phyloP scores from a whole-genome alignment of 192 early-diverging fungal species.

The Physocladia obscura region DNA sequence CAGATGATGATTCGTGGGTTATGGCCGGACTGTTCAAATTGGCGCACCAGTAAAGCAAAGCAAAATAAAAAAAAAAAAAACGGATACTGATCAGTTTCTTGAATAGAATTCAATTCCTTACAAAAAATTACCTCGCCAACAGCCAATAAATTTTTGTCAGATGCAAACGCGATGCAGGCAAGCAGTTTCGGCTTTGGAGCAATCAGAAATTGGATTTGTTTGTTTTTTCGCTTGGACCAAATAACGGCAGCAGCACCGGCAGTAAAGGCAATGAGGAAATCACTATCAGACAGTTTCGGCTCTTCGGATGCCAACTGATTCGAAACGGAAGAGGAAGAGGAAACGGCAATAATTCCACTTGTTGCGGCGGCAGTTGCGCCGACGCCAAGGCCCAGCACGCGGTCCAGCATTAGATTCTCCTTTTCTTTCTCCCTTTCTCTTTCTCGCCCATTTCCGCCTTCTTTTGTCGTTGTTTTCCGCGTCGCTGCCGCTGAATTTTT shows the following conservation, averaged over 20 bases:
- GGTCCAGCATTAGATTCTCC: not conserved
- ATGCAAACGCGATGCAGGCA: conserved; percentile 70
- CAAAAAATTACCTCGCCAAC: conserved; percentile 70
- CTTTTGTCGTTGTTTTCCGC: not conserved
- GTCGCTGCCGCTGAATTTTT: not conserved
- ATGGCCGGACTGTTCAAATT: conserved; percentile 62
- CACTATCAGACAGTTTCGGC: not conserved
- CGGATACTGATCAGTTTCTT: no score
- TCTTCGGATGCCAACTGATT: not conserved
- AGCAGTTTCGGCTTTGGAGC: conserved; percentile 55
- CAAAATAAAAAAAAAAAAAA: no score
- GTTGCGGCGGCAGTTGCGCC: not conserved
- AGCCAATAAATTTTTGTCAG: conserved; percentile 69
- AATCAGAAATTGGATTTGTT: not conserved
- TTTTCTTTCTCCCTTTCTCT: not conserved
- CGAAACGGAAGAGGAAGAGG: not conserved
- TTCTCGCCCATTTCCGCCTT: not conserved
- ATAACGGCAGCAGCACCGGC: not conserved
- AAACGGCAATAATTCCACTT: not conserved
- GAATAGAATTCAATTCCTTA: no score
- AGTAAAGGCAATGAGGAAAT: not conserved
- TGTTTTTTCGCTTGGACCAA: not conserved
- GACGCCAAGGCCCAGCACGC: not conserved
- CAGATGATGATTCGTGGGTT: conserved; percentile 76
- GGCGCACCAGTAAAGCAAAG: conserved; percentile 14